Base-by-base conservation (phyloP, 768 basidiomycete genomes). In the Scleroderma citrinum region DNA sequence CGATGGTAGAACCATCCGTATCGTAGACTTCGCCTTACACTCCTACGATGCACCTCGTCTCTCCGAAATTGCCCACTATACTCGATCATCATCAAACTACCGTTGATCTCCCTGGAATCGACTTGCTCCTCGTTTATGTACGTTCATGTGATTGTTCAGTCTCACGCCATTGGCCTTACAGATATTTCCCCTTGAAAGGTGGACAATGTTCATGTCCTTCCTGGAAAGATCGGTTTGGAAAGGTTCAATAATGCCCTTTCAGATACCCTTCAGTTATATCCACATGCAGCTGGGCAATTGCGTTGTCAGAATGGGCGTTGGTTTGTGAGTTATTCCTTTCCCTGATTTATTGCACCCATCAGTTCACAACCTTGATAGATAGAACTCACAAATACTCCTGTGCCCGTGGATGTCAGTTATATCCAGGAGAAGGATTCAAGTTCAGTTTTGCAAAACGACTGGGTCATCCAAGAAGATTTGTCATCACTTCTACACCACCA, bases 231-330 rank as follows among this genome's bases (percentile, higher is more conserved):
- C 20, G 47, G 36, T 8, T 8, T 51, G 3, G 37, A 51, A 26
- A 48, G 19, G 23, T 51, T 51, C 4, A 35, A 51, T 14, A 37
- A 26, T 13, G 46, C 50, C 13, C 50, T 51, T 16, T 48, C 50
- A 26, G 29, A 34, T 16, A 49, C 50, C 23, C 40, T 51, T n/a
- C 48, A 50, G 20, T 11, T 50, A 12, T 51, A 49, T 16, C 50
- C 50, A 30, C 48, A 49, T 51, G 47, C 50, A 13, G 47, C 50
- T 12, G 50, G 50, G 17, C 36, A 39, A 23, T 8, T 51, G 29
- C 30, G 41, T 16, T 21, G 38, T 19, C 13, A 35, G 29, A 19
- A 12, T 3, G 38, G 38, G 5, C 38, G 38, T 39, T 39, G 38
- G 38, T 39, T 19, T 39, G 38, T 39, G 14, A 39, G 38, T 21